phyloP scores from a whole-genome alignment of 768 basidiomycete species.

The Russula lepida region DNA sequence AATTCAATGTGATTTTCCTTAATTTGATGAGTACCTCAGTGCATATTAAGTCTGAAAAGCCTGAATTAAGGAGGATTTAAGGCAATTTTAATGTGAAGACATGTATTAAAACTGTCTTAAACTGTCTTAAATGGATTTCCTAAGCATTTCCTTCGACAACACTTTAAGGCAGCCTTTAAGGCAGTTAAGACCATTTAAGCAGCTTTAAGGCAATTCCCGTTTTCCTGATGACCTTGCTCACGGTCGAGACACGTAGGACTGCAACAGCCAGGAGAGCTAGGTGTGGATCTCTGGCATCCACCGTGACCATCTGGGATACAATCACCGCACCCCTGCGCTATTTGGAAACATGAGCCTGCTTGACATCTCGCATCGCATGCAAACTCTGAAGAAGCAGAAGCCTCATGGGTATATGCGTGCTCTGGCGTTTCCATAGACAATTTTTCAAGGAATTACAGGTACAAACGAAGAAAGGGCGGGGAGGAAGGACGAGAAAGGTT shows the following conservation, averaged over 20 bases:
- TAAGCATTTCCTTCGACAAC: too few species aligned
- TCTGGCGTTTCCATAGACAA: not conserved
- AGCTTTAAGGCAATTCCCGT: too few species aligned
- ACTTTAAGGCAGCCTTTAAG: too few species aligned
- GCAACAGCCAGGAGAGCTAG: not conserved
- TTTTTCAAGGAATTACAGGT: not conserved
- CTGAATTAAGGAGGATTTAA: too few species aligned
- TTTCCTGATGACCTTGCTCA: not conserved
- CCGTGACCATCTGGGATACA: constrained; percentile 11
- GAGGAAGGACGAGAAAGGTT: not conserved
- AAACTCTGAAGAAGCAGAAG: not conserved
- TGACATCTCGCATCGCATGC: not conserved
- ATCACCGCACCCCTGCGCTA: not conserved
- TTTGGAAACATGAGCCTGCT: not conserved
- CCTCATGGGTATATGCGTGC: not conserved
- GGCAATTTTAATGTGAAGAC: too few species aligned
- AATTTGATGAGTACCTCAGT: too few species aligned
- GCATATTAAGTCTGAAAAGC: too few species aligned
- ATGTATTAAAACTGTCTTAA: too few species aligned
- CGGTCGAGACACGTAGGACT: not conserved
- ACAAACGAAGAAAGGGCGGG: not conserved
- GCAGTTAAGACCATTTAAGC: too few species aligned
- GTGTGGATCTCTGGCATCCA: constrained; percentile 6
- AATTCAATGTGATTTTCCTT: too few species aligned
- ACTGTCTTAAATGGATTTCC: too few species aligned